Base-by-base conservation (phyloP, 257 asterid genomes). In the Penstemon eatonii region DNA sequence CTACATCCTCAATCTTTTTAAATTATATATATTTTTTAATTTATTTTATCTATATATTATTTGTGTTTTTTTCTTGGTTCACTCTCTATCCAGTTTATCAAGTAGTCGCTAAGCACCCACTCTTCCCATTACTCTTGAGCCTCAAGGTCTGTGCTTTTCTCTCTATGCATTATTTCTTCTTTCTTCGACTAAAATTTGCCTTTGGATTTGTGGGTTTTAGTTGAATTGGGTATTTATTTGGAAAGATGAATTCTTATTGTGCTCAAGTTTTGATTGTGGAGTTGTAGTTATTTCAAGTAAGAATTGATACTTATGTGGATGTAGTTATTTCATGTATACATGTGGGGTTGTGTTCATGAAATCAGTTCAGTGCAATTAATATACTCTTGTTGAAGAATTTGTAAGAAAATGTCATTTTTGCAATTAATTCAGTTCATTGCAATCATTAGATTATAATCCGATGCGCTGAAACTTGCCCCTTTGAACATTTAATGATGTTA, bases 11-110 rank as follows among this genome's bases (percentile, higher is more conserved):
- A 36, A 18, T 62, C 66, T 66, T 74, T 68, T 72, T 73, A 66
- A 41, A 73, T 49, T 73, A 13, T 36, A 4, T 43, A 51, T 67
- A n/a, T 45, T 63, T 40, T 60, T 19, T 60, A 49, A 45, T 66
- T 4, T 56, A 37, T 65, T 73, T 65, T 60, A 33, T 65, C 47
- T 66, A 18, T 19, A 37, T 18, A 10, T 19, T 25, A 25, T 70
- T 39, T 37, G 19, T 57, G 57, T 68, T 69, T 74, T 84, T 69
- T 75, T 75, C 70, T 78, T 75, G 81, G 73, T 75, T 71, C 78
- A 43, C 70, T 75, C 54, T 64, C 73, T 65, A 69, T 76, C 72
- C 46, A 78, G 77, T 82, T 75, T 83, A 86, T 85, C 91, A 65
- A 56, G 73, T 74, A 81, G 53, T 75, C 69, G 70, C 79, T 66